A percentile compares a stretch with the other conserved stretches of the same genome.
These are phyloP conservation scores for Hortiboletus rubellus DNA, from an alignment of 1,284 basidiomycete genomes.

Conservation along the genomic window DNA sequence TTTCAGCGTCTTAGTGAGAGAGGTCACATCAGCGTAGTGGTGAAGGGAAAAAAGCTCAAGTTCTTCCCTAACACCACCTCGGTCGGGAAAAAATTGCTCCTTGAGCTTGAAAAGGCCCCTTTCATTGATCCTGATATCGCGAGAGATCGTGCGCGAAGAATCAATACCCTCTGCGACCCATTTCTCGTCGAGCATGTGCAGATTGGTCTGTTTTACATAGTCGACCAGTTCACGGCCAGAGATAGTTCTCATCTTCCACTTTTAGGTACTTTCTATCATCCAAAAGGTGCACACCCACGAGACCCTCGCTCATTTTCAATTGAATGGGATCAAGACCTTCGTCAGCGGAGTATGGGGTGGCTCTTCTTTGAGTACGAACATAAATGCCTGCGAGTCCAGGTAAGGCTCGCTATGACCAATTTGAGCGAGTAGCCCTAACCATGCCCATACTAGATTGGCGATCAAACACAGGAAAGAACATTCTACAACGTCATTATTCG, in stretches of 20 bases:
- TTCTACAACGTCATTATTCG: slow-evolving; percentile 53
- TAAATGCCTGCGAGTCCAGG: slow-evolving; percentile 60
- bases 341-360: slow-evolving; percentile 47
- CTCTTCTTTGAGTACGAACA: slow-evolving; percentile 64
- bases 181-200: slow-evolving; percentile 60
- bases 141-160: slow-evolving; percentile 49
- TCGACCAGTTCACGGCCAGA: slow-evolving; percentile 7
- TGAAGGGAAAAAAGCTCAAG: slow-evolving; percentile 38
- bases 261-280: slow-evolving; percentile 35
- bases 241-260: background rate
- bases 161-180: slow-evolving; percentile 44
- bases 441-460: slow-evolving; percentile 47
- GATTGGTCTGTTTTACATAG: slow-evolving; percentile 47
- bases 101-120: slow-evolving; percentile 54
- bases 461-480: slow-evolving; percentile 49
- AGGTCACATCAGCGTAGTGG: slow-evolving; percentile 38
- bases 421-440: background rate
- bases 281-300: slow-evolving; percentile 33
- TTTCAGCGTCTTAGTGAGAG: slow-evolving; percentile 47
- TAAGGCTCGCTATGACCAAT: slow-evolving; percentile 27
- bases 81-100: slow-evolving; percentile 27
- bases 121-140: slow-evolving; percentile 63
- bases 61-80: slow-evolving; percentile 23
- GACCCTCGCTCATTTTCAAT: slow-evolving; percentile 57
- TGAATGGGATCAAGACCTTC: slow-evolving; percentile 56